Evolutionary conservation across 2,329 filamentous ascomycete species (phyloP), one percentile per base, ranked within the genome.

Genomic region (Phoma herbarum): DNA sequence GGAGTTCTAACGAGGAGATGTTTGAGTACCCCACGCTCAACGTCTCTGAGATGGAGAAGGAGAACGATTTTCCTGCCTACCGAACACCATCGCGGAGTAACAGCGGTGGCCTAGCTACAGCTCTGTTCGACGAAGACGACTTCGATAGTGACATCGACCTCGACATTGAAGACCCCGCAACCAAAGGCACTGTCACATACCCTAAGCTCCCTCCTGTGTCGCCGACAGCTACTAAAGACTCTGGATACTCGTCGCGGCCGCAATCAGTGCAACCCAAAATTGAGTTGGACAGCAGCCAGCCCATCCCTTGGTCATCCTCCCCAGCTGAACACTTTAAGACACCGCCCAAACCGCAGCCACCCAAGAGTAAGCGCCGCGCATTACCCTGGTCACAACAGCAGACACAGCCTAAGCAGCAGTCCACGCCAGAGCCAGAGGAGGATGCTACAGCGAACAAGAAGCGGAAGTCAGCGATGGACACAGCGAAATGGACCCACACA

Each of bases 61-160:
- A 74, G 31, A 70, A 70, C 11, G 46, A 62, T 11, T 43, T 69
- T 4, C 59, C 65, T n/a, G 53, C 59, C 7, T 64, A 62, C 23
- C 62, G 62, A n/a, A 53, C 64, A 10, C 46, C 60, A 4, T 57
- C 54, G 22, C 59, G 62, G 29, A 65, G 50, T 42, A 66, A 67
- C 12, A 57, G 57, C 14, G 33, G 61, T 6, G 55, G 59, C 9
- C 73, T 79, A 23, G 59, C 69, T 41, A 56, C 65, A 4, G 69
- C 69, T 5, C 54, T 70, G 26, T 90, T 93, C 62, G 86, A 88
- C 59, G 90, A 93, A 62, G 88, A 94, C 67, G 93, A 97, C 71
- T 95, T 96, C 65, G 92, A 92, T 68, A 91, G 94, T 72, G 93
- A 97, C 66, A 84, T 89, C 20, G 86, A 92, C 54, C 81, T 96